Evolutionary conservation across 352 stramenopile genomes (phyloP).

Genomic region (Poterioochromonas sp.): DNA sequence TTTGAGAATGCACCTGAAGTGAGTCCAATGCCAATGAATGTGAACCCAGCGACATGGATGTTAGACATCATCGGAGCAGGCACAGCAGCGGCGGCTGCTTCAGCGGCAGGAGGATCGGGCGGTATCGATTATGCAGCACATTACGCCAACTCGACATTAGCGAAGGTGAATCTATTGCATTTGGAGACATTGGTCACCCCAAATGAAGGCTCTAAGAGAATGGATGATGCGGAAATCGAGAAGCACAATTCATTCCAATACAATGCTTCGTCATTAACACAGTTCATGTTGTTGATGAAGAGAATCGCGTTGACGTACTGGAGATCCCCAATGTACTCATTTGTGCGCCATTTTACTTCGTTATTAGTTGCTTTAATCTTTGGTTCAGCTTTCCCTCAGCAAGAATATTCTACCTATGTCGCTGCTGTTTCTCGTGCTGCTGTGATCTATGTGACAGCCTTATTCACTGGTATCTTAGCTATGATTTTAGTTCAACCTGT

Average conservation of each 20-base stretch:
- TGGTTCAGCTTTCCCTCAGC: slow-evolving; percentile 55
- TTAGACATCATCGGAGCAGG: slow-evolving; percentile 41
- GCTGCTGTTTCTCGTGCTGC: slow-evolving; percentile 44
- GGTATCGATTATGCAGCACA: slow-evolving; percentile 29
- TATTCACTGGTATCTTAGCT: slow-evolving; percentile 65
- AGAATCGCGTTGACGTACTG: slow-evolving; percentile 60
- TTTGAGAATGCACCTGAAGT: slow-evolving; percentile 64
- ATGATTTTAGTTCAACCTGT: slow-evolving; percentile 61
- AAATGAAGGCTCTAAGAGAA: neutral
- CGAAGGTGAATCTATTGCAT: neutral
- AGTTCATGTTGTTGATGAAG: slow-evolving; percentile 26
- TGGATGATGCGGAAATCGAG: slow-evolving; percentile 71
- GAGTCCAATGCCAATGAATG: slow-evolving; percentile 56
- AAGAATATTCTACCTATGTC: slow-evolving; percentile 34
- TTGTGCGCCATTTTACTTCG: slow-evolving; percentile 60
- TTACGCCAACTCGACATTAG: neutral
- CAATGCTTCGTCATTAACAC: neutral
- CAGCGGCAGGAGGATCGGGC: too few relatives aligned
- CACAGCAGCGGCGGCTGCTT: slow-evolving; percentile 43
- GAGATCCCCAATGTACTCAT: slow-evolving; percentile 72
- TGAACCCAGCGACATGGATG: slow-evolving; percentile 61
- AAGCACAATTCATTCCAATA: slow-evolving; percentile 80
- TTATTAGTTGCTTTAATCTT: slow-evolving; percentile 65
- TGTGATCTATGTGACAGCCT: slow-evolving; percentile 65
- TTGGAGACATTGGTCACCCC: neutral